Evolutionary conservation across 306 rosid genomes (phyloP).

Genomic region (Potentilla sterilis): DNA sequence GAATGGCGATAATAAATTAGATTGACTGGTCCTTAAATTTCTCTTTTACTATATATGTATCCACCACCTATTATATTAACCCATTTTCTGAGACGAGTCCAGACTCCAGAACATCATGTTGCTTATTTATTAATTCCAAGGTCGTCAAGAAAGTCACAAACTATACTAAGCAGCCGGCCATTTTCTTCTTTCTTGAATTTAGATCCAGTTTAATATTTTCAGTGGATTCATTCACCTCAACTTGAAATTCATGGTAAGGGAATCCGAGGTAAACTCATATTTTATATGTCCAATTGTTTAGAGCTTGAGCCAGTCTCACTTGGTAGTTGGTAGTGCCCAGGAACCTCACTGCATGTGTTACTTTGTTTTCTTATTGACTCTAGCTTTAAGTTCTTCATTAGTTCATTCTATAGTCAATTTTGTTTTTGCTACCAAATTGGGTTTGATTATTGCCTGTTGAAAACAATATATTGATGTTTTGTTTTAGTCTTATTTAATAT

Average conservation of each 20-base stretch:
- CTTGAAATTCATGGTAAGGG: background rate
- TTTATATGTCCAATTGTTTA: conserved; percentile 5
- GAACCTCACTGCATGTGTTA: background rate
- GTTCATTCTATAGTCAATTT: background rate
- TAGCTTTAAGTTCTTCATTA: background rate
- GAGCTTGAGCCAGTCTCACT: background rate
- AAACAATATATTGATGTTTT: background rate
- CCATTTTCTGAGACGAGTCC: background rate
- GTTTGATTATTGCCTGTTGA: background rate
- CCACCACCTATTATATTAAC: background rate
- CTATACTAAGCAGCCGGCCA: background rate
- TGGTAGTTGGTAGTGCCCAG: background rate
- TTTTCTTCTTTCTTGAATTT: conserved; percentile 10
- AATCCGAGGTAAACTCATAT: background rate
- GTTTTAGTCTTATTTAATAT: background rate
- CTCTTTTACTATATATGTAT: background rate
- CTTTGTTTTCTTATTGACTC: background rate
- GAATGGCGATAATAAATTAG: background rate
- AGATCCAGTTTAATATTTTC: conserved; percentile 2
- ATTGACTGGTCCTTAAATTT: background rate
- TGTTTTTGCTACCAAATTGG: background rate
- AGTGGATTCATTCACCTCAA: background rate
- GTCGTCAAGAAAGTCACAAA: background rate
- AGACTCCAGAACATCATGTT: background rate
- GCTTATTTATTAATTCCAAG: background rate